Evolutionary conservation across 1,139 yeast genomes (phyloP), one percentile per base, ranked within the genome.

Genomic region (Diutina sp.): DNA sequence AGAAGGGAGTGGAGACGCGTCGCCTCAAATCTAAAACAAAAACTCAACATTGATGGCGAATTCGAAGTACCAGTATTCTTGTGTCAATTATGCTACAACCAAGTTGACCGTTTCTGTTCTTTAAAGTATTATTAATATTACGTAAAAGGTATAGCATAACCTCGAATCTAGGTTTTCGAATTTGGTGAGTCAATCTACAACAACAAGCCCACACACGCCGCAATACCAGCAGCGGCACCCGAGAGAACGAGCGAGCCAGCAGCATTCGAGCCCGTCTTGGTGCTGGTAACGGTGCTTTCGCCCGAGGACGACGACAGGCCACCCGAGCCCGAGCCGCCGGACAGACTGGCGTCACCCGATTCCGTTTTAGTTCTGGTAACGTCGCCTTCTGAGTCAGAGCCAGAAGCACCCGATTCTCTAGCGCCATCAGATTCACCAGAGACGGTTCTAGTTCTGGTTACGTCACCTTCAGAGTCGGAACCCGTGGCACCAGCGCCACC

Each of bases 281-380:
- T 35, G 41, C 41, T 35, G 41, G 41, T 35, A n/a, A 35, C 41
- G 14, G 41, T 35, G 4, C n/a, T 11, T 12, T 35, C 41, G 14
- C 41, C 41, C 41, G 41, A 35, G 16, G n/a, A 12, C 41, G 41
- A 35, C 14, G 41, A 35, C 41, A n/a, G 14, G 9, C 12, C 3
- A n/a, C 38, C 41, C 25, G 51, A 48, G 51, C 51, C 51, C 25
- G 51, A 48, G 35, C 51, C 51, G 29, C 32, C 38, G 21, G 51
- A 48, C 16, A 14, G n/a, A 14, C 38, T 29, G n/a, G 53, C 32
- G 44, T 29, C 53, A 28, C 51, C 51, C 25, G 51, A 48, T 5
- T 16, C 51, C 6, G 53, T 9, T 11, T 30, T 30, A 28, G 51
- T 28, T 16, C 18, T 38, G 12, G 41, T 32, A 32, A 11, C 41